Evolutionary conservation across 164 flowering plant species (phyloP), one percentile per base, ranked within the genome.

Genomic region (Dillenia turbinata): DNA sequence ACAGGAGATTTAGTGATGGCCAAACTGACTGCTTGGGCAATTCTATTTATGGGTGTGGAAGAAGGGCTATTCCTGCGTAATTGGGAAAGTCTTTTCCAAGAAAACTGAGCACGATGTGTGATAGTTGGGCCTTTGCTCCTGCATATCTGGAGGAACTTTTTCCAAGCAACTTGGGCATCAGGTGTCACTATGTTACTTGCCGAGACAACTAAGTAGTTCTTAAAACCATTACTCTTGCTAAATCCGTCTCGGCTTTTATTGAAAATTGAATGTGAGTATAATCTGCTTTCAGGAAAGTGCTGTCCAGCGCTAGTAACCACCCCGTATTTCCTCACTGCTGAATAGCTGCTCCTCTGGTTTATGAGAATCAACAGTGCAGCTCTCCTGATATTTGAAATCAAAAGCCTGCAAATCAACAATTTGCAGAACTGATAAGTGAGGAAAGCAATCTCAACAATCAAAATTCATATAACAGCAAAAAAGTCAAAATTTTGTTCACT

Each of bases 11-110:
- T 81, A 24, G 79, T 67, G 57, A 78, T 69, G 9, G 88, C 86
- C 78, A 87, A 73, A 71, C 80, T 81, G 46, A 87, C 76, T 44
- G 92, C 92, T 68, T 83, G 85, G 40, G 90, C 90, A 63, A 83
- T 75, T 71, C 66, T 79, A 67, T 65, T 73, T 47, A 87, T 68
- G 10, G 71, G 66, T 19, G 75, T 63, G 49, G 57, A 60, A 24
- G 61, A 54, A 14, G 62, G 61, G 13, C 71, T 71, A 52, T 77
- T 56, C n/a, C 63, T 65, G 58, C 67, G 65, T 12, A 65, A 61
- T 44, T 59, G 47, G 0, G 70, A 80, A 52, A 87, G 57, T 71
- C 73, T 81, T 70, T 65, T 87, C 91, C 85, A 87, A 66, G 83
- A 78, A 79, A 74, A 60, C 55, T 71, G 83, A 44, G 91, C 84